Evolutionary conservation across 2,329 filamentous ascomycete species (phyloP).

Genomic region (Apiospora hydei): DNA sequence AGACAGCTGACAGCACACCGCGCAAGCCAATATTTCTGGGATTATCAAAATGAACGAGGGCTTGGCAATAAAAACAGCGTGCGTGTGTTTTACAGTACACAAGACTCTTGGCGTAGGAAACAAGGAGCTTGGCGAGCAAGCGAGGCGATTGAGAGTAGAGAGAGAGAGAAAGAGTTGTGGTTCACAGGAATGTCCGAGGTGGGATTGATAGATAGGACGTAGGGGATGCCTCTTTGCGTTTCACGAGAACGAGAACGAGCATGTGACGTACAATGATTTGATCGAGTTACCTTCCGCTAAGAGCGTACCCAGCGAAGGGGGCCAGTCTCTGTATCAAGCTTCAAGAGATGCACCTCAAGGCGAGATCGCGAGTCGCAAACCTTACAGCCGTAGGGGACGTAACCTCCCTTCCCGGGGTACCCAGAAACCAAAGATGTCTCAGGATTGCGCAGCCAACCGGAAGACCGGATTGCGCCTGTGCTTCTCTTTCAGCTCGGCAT

Average conservation of each 20-base stretch:
- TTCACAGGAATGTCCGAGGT: background rate
- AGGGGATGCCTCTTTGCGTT: background rate
- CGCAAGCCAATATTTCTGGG: background rate
- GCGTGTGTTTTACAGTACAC: background rate
- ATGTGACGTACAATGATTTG: background rate
- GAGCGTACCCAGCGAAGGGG: background rate
- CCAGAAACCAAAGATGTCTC: constrained; percentile 8
- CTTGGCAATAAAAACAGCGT: background rate
- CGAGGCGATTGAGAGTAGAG: background rate
- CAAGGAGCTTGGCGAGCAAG: background rate
- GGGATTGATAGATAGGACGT: background rate
- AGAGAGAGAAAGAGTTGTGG: background rate
- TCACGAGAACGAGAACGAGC: constrained; percentile 1
- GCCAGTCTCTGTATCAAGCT: background rate
- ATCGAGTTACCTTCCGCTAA: background rate
- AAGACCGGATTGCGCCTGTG: background rate
- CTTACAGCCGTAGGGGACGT: background rate
- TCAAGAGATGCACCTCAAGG: background rate
- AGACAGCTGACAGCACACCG: background rate
- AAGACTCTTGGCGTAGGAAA: background rate
- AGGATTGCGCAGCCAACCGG: constrained; percentile 21
- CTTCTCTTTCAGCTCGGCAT: background rate
- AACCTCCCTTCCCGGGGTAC: background rate
- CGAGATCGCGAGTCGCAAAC: background rate
- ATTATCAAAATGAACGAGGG: background rate